A percentile compares a stretch with the other conserved stretches of the same genome.
These are phyloP conservation scores for Cyclotella baltica DNA, from an alignment of 108 stramenopile genomes.

Conservation along the genomic window DNA sequence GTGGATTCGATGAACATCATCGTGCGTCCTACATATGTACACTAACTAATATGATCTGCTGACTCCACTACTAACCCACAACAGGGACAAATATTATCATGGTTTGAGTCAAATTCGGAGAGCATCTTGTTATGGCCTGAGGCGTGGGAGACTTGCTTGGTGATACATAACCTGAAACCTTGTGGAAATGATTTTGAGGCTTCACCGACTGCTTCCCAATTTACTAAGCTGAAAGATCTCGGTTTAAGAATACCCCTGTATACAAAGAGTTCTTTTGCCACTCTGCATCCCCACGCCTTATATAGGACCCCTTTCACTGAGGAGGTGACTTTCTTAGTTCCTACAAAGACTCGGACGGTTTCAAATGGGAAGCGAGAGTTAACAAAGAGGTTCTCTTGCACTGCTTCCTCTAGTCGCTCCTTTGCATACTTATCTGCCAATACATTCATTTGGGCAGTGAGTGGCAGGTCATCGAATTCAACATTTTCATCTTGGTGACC, in stretches of 20 bases:
- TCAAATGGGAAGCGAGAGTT: not conserved
- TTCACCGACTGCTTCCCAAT: not conserved
- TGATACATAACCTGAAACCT: not conserved
- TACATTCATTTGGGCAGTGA: not conserved
- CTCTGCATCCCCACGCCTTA: not conserved
- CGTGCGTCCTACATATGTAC: not conserved
- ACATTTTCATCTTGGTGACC: not conserved
- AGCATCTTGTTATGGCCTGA: not conserved
- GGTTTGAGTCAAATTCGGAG: not conserved
- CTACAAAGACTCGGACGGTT: not conserved
- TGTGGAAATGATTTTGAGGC: not conserved
- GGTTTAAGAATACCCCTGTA: not conserved
- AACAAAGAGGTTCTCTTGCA: not conserved
- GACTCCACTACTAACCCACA: not conserved
- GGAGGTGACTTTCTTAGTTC: not conserved
- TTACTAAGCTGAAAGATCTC: not conserved
- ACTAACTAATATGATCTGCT: not conserved
- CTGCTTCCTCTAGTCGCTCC: not conserved
- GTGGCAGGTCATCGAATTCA: not conserved
- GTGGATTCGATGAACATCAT: too few relatives aligned
- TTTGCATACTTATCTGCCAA: not conserved
- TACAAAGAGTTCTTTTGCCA: not conserved
- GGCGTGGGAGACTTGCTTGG: not conserved
- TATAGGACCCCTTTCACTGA: not conserved
- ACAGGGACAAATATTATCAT: not conserved